Conservation (phyloP, 495 filamentous ascomycete genomes). For the Elaphomyces granulatus region DNA sequence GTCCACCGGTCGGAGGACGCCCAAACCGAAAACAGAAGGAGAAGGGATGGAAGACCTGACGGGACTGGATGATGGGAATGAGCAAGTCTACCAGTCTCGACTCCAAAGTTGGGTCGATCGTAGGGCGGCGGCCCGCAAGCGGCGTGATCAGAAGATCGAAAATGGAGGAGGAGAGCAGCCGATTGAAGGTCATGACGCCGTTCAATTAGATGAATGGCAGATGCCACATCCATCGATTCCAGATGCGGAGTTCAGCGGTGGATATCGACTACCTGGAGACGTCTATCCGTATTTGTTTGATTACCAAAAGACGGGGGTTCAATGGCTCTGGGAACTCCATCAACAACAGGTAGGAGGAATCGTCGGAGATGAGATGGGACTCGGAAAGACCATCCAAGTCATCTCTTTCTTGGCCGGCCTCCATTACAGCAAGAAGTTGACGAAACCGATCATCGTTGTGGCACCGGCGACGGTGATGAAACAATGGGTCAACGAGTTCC, state of each 20-base stretch:
- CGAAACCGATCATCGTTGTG: constrained; percentile 75
- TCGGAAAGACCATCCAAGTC: constrained; percentile 90
- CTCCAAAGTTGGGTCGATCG: constrained; percentile 58
- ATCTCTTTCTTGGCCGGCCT: constrained; percentile 84
- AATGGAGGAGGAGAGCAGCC: constrained; percentile 15
- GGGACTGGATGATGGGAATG: constrained; percentile 82
- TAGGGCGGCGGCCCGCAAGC: constrained; percentile 49
- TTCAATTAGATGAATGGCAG: constrained; percentile 57
- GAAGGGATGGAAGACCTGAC: constrained; percentile 51
- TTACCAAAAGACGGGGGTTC: constrained; percentile 89
- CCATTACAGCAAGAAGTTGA: constrained; percentile 74
- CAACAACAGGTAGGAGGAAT: constrained; percentile 83
- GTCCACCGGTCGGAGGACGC: constrained; percentile 30
- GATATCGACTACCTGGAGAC: constrained; percentile 73
- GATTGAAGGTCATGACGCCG: constrained; percentile 11
- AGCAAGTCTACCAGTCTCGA: constrained; percentile 64
- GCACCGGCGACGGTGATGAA: constrained; percentile 87
- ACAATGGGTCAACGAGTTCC: constrained; percentile 97
- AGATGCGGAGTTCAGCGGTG: constrained; percentile 58
- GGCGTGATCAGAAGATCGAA: constrained; percentile 13
- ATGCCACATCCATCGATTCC: constrained; percentile 67
- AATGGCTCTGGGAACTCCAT: constrained; percentile 94
- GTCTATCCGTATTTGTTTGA: constrained; percentile 82
- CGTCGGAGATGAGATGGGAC: constrained; percentile 93
- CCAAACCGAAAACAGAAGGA: constrained; percentile 18